Evolutionary conservation across 1,284 basidiomycete genomes (phyloP).

Genomic region (Rhodotorula sp.): DNA sequence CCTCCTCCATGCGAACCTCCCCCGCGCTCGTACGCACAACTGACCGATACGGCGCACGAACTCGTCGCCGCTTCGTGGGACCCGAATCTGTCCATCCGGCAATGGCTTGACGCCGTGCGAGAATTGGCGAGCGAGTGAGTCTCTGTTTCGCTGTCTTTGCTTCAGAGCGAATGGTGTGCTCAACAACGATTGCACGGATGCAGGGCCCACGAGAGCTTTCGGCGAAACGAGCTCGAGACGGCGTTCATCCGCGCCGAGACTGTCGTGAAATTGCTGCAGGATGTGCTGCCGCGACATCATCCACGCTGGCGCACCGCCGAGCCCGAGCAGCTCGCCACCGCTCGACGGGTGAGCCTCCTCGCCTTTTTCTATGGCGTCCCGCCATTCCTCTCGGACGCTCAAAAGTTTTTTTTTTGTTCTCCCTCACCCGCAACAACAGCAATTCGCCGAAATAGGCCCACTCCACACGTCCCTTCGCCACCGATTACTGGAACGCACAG

Average conservation of each 20-base stretch:
- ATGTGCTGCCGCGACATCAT: conserved; percentile 27
- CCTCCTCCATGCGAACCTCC: too few species aligned
- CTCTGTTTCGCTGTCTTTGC: too few species aligned
- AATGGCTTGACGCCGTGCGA: conserved; percentile 9
- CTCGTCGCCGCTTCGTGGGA: conserved; percentile 14
- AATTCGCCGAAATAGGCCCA: background rate
- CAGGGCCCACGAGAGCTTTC: conserved; percentile 9
- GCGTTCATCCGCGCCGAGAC: conserved; percentile 27
- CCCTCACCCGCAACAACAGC: background rate
- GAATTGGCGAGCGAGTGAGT: conserved; percentile 17
- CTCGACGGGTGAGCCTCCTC: conserved; percentile 1
- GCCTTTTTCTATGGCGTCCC: background rate
- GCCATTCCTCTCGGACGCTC: too few species aligned
- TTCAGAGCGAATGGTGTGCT: background rate
- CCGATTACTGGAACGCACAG: conserved; percentile 1
- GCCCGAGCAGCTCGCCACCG: background rate
- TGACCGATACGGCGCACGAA: conserved; percentile 22
- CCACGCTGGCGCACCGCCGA: conserved; percentile 9
- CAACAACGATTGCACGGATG: background rate
- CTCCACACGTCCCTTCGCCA: conserved; percentile 10
- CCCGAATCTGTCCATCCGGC: background rate
- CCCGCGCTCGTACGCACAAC: conserved; percentile 6
- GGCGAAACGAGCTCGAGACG: conserved; percentile 14
- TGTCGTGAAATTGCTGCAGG: conserved; percentile 13
- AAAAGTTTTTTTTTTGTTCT: background rate